Base-by-base conservation (phyloP, 2,329 filamentous ascomycete species). In the Phoma sp. region DNA sequence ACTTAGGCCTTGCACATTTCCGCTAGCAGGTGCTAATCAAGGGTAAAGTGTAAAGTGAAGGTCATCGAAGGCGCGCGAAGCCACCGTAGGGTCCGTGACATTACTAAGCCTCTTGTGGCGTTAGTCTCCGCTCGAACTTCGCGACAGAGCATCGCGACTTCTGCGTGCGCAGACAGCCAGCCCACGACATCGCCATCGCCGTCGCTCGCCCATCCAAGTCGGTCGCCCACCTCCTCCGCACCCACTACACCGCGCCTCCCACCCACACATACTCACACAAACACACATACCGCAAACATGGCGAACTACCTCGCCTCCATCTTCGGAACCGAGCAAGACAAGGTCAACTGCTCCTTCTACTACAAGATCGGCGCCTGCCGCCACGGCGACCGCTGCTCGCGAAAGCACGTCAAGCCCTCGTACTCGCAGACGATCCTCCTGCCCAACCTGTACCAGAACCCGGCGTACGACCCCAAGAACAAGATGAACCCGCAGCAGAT, bases 351-450 rank as follows among this genome's bases (percentile, higher is more conserved):
- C 86, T 95, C 90, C 53, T 99, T 99, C 86, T 99, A 99, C 87
- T 93, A 97, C 89, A 99, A 99, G 83, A 99, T 99, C 78, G 95
- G 95, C 75, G 95, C 95, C 49, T 99, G 95, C 83, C 89, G 95
- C 60, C 95, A 99, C 83, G 95, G 95, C 74, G 95, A 99, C 80
- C 91, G 95, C 72, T 99, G 95, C 84, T 96, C 90, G 59, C 89
- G 95, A 69, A 99, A 99, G 79, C 95, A 99, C 79, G 95, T 99
- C 82, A 99, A 99, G 82, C 95, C 95, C 1, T 96, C 92, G 22
- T 99, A 99, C 85, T 90, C 86, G 61, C 95, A 99, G 79, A 99
- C 95, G 18, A 93, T 99, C 77, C 89, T 99, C 65, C 91, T 99
- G 75, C 95, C 95, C 41, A 97, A 96, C 78, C 90, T 99, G 68